Conservation (phyloP, 176 grass and related monocot species). For the Eleusine indica region DNA sequence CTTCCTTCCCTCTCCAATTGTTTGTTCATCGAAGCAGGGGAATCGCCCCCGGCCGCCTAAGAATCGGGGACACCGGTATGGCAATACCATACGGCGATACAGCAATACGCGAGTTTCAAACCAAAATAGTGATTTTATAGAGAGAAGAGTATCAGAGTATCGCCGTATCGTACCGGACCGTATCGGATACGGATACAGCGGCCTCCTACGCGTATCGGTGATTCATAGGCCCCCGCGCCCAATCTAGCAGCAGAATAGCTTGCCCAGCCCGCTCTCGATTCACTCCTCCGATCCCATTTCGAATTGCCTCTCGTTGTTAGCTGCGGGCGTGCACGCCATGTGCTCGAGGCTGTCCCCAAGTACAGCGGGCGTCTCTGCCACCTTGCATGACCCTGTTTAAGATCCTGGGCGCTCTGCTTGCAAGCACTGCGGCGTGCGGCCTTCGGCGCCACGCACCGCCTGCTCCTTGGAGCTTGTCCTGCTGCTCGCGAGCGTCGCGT, state of each 20-base stretch:
- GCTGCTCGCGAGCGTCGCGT: background rate
- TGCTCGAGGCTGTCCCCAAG: background rate
- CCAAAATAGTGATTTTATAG: too few species aligned
- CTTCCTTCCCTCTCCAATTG: background rate
- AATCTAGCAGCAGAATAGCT: background rate
- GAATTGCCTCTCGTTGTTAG: background rate
- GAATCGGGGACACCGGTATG: too few species aligned
- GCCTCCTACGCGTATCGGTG: too few species aligned
- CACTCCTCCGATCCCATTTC: constrained; percentile 4
- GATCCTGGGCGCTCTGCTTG: background rate
- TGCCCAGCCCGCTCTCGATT: background rate
- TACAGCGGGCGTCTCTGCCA: background rate
- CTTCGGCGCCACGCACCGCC: background rate
- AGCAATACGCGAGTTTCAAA: too few species aligned
- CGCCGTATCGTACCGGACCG: too few species aligned
- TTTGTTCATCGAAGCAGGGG: background rate
- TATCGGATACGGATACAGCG: too few species aligned
- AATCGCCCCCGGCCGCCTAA: background rate
- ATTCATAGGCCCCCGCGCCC: background rate
- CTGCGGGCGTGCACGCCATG: background rate
- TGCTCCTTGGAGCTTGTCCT: too few species aligned
- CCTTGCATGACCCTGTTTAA: constrained; percentile 20
- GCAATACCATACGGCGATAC: too few species aligned
- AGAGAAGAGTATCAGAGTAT: too few species aligned
- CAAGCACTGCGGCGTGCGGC: background rate